Percentiles rank a stretch among this genome's conserved stretches.
phyloP scores from a whole-genome alignment of 768 basidiomycete species.

The Termitomyces bulborhizus region DNA sequence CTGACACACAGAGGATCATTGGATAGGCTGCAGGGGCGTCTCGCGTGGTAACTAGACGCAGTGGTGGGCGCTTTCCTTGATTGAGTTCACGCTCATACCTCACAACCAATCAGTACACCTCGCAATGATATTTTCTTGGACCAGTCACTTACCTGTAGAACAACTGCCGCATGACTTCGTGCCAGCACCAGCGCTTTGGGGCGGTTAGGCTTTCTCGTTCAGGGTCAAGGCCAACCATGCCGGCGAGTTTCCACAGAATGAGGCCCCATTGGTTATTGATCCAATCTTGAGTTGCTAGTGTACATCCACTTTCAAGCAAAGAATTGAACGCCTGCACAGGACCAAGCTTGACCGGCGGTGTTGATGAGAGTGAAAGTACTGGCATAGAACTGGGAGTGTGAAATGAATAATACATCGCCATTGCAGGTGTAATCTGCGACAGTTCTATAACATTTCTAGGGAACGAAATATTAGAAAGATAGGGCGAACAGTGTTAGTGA shows the following conservation, averaged over 20 bases:
- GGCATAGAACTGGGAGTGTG: constrained; percentile 31
- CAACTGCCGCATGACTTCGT: constrained; percentile 76
- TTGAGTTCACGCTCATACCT: constrained; percentile 91
- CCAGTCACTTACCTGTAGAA: constrained; percentile 61
- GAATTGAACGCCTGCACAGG: constrained; percentile 50
- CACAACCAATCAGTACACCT: background rate
- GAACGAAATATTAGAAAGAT: background rate
- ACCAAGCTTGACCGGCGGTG: constrained; percentile 28
- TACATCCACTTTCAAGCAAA: constrained; percentile 53
- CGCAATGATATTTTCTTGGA: background rate
- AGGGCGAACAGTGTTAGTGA: background rate
- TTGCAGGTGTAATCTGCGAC: constrained; percentile 44
- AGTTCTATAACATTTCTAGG: constrained; percentile 47
- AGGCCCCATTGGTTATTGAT: constrained; percentile 88
- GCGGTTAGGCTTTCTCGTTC: constrained; percentile 38
- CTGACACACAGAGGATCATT: constrained; percentile 81
- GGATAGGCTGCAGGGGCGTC: constrained; percentile 77
- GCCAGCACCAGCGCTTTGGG: constrained; percentile 72
- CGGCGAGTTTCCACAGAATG: constrained; percentile 93
- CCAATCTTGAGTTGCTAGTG: constrained; percentile 71
- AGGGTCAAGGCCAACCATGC: constrained; percentile 74
- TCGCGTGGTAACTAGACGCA: constrained; percentile 76
- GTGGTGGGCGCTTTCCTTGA: constrained; percentile 67
- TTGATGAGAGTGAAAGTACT: constrained; percentile 12
- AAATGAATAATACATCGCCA: constrained; percentile 58